Evolutionary conservation across 495 filamentous ascomycete genomes (phyloP).

Genomic region (Daldinia bambusicola): DNA sequence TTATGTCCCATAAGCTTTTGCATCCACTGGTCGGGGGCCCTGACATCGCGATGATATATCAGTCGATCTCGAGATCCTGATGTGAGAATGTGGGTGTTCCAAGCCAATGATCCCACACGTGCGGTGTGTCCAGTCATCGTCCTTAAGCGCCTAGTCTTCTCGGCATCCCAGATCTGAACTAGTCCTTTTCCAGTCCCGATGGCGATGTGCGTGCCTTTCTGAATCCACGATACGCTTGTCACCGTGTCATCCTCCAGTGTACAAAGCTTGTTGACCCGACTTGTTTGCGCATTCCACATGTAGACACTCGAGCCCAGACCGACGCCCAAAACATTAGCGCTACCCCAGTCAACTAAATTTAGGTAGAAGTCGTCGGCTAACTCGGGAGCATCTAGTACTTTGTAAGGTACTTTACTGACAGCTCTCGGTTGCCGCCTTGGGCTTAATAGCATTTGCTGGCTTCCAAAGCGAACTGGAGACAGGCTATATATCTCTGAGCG

Average conservation of each 20-base stretch:
- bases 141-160: constrained; percentile 80
- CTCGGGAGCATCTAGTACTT: constrained; percentile 96
- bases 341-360: constrained; percentile 98
- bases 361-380: constrained; percentile 97
- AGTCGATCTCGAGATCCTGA: constrained; percentile 92
- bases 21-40: constrained; percentile 89
- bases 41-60: constrained; percentile 95
- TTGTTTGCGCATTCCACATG: constrained; percentile 94
- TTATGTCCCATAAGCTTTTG: constrained; percentile 91
- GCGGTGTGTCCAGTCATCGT: constrained; percentile 97
- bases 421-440: constrained; percentile 87
- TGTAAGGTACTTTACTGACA: constrained; percentile 95
- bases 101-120: constrained; percentile 89
- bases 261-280: constrained; percentile 89
- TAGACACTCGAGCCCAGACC: constrained; percentile 95
- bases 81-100: constrained; percentile 97
- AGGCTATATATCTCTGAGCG: constrained; percentile 92
- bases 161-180: constrained; percentile 98
- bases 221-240: constrained; percentile 97
- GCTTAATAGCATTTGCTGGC: constrained; percentile 89
- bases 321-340: constrained; percentile 89
- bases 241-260: constrained; percentile 93
- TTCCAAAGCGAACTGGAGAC: constrained; percentile 88
- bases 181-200: constrained; percentile 94
- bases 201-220: constrained; percentile 91